Evolutionary conservation across 1,139 yeast species (phyloP), one percentile per base, ranked within the genome.

Genomic region (Hansenula sp.): DNA sequence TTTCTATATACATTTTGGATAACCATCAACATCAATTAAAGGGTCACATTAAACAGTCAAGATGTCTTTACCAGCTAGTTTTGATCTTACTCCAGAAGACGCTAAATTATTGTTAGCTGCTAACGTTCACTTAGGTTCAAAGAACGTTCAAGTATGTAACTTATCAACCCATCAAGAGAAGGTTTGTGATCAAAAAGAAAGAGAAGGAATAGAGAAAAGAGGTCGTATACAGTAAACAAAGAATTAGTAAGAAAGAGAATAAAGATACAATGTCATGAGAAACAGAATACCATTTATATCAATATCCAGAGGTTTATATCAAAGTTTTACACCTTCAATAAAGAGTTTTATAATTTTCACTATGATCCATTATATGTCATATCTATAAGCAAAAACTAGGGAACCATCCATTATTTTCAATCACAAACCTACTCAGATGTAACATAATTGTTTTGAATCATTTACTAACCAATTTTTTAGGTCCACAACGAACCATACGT

Each of bases 71-170:
- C 88, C 87, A 74, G 88, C 87, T 77, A 80, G 90, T 71, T 86
- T 86, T 76, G 92, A 68, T 62, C 80, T 81, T 73, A 82, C 97
- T 73, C 90, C 94, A 76, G 97, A 90, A 79, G 98, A 92, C 79
- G 96, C 96, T 79, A 94, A 92, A 83, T 88, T 92, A 73, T 84
- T 94, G 77, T 84, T 94, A 78, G 97, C 99, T 72, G 99, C 99
- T 73, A 92, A 92, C 88, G 92, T 85, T 66, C 99, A 94, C 83
- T 86, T 92, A 74, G 99, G 99, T 73, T 83, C 97, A 71, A 92
- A 92, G 89, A 94, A 94, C 88, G 95, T 92, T 71, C 97, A 92
- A 79, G 94, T 82, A 80, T 74, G 87, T 79, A 29, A 27, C 22
- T 4, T 17, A 9, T 6, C 17, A 3, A 17, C 29, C 11, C 30